These are phyloP conservation scores for Filobasidium uniguttulatum DNA, from an alignment of 1,284 basidiomycete genomes.

Conservation along the genomic window DNA sequence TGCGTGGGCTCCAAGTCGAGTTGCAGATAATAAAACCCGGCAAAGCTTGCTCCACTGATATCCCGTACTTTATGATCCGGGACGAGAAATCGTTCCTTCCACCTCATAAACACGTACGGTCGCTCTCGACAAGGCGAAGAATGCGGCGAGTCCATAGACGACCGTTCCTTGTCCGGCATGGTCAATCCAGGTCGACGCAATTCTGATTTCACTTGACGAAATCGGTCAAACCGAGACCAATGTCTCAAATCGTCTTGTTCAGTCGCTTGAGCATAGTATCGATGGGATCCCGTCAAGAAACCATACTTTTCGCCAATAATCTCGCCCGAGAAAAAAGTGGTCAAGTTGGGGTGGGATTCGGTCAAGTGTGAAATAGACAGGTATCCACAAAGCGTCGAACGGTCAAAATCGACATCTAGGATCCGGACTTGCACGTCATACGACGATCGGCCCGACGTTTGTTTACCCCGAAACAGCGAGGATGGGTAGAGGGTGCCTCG, in stretches of 20 bases:
- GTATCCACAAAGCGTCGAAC: constrained; percentile 71
- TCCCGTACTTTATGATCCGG: constrained; percentile 86
- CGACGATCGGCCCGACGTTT: constrained; percentile 67
- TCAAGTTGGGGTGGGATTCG: constrained; percentile 76
- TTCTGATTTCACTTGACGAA: constrained; percentile 49
- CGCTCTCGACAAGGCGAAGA: too few relatives aligned
- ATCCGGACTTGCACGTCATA: constrained; percentile 74
- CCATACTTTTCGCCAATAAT: constrained; percentile 74
- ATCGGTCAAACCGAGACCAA: constrained; percentile 83
- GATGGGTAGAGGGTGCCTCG: constrained; percentile 72
- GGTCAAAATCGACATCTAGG: constrained; percentile 64
- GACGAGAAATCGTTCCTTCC: constrained; percentile 92
- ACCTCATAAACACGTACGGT: constrained; percentile 66
- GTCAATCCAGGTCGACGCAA: constrained; percentile 60
- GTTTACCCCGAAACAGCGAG: constrained; percentile 60
- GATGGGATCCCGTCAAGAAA: constrained; percentile 57
- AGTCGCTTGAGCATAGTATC: constrained; percentile 57
- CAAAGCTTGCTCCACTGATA: constrained; percentile 90
- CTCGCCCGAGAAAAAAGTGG: constrained; percentile 86
- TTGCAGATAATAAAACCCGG: constrained; percentile 79
- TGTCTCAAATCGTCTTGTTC: constrained; percentile 79
- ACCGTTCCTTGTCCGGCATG: constrained; percentile 42
- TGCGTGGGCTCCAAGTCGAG: constrained; percentile 57
- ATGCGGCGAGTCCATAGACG: constrained; percentile 16
- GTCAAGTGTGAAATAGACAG: constrained; percentile 77